phyloP scores from a whole-genome alignment of 2,329 filamentous ascomycete species.

The Pseudogymnoascus sp. region DNA sequence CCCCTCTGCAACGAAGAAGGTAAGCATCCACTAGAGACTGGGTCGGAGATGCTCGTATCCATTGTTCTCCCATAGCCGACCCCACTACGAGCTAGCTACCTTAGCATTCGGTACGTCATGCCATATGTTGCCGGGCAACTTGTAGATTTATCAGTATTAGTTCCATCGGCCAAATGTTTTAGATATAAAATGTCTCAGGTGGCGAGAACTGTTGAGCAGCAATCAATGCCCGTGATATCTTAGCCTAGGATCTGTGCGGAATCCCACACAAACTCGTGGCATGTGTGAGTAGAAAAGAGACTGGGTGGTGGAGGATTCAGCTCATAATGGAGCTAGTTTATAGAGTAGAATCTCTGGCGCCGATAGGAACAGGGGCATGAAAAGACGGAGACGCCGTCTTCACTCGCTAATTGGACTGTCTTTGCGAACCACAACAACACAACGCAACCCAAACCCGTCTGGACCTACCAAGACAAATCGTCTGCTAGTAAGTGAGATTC shows the following conservation, averaged over 20 bases:
- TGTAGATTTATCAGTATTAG: slow-evolving; percentile 7
- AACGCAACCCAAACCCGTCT: not conserved
- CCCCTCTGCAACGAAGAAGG: slow-evolving; percentile 8
- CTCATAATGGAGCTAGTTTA: not conserved
- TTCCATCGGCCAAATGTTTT: slow-evolving; percentile 9
- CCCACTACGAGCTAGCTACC: not conserved
- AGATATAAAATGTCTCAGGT: slow-evolving; percentile 12
- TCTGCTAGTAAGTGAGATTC: not conserved
- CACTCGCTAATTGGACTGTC: not conserved
- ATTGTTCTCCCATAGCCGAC: not conserved
- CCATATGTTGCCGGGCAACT: slow-evolving; percentile 1
- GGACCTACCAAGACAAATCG: slow-evolving; percentile 5
- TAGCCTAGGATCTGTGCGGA: slow-evolving; percentile 2
- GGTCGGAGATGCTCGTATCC: slow-evolving; percentile 9
- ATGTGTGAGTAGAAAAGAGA: not conserved
- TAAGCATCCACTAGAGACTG: slow-evolving; percentile 10
- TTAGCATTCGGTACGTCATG: not conserved
- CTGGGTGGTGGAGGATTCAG: slow-evolving; percentile 7
- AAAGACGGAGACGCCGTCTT: slow-evolving; percentile 9
- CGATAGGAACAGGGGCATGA: slow-evolving; percentile 6
- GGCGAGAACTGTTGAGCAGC: slow-evolving; percentile 6
- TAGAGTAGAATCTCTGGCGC: slow-evolving; percentile 6
- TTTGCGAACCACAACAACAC: not conserved
- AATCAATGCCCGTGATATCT: not conserved
- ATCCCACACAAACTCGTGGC: slow-evolving; percentile 9